Evolutionary conservation across 2,329 filamentous ascomycete species (phyloP).

Genomic region (Pestalotiopsis sp.): DNA sequence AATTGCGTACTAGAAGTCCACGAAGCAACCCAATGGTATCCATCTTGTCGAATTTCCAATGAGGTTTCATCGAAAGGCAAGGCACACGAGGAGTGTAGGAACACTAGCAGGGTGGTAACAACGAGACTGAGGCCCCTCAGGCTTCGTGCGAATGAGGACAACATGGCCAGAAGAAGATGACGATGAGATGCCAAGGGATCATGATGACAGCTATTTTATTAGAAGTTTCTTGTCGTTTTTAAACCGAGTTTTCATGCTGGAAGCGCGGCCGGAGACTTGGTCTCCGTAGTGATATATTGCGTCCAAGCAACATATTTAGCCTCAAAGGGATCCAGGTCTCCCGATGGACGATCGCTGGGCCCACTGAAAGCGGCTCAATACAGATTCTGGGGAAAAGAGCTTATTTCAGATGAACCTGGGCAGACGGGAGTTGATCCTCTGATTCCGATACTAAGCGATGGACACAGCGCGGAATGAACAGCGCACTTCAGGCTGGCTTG

Average conservation of each 20-base stretch:
- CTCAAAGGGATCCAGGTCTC: neutral
- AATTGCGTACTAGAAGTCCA: conserved; percentile 53
- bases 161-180: neutral
- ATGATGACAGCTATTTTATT: neutral
- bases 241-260: neutral
- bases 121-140: neutral
- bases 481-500: neutral
- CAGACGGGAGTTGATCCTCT: neutral
- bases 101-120: neutral
- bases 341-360: neutral
- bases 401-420: neutral
- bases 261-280: neutral
- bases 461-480: conserved; percentile 3
- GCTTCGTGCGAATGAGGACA: neutral
- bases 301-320: neutral
- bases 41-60: conserved; percentile 23
- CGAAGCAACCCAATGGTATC: conserved; percentile 60
- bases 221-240: neutral
- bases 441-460: conserved; percentile 14
- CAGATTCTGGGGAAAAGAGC: neutral
- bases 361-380: neutral
- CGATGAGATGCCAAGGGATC: neutral
- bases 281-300: neutral
- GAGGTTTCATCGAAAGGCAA: neutral
- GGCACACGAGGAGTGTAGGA: neutral